Conservation (phyloP, 768 basidiomycete genomes). For the Naganishia randhawae region DNA sequence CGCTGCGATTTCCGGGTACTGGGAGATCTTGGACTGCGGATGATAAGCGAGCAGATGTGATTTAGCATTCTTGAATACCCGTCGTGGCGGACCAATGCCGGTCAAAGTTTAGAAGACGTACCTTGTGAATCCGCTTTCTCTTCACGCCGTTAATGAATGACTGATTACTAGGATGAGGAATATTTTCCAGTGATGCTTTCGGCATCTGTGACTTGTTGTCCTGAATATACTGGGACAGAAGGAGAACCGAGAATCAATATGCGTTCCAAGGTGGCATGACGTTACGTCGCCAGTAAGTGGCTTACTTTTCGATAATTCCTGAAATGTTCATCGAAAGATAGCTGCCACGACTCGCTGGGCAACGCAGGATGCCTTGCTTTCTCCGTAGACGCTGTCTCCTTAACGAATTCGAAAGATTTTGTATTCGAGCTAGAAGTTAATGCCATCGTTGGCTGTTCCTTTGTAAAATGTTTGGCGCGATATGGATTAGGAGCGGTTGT, state of each 20-base stretch:
- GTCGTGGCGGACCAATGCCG: neutral
- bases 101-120: neutral
- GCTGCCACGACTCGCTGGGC: slow-evolving; percentile 42
- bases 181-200: neutral
- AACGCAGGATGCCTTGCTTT: slow-evolving; percentile 43
- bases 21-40: neutral
- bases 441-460: neutral
- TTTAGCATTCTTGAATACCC: too few relatives aligned
- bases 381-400: neutral
- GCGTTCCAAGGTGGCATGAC: neutral
- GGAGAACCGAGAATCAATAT: neutral
- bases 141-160: slow-evolving; percentile 29
- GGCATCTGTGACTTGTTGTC: neutral
- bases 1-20: neutral
- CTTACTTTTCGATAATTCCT: slow-evolving; percentile 38
- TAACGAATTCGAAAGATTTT: too few relatives aligned
- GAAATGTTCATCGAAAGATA: slow-evolving; percentile 41
- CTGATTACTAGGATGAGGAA: neutral
- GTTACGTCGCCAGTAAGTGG: neutral
- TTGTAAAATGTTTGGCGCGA: neutral
- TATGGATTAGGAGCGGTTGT: slow-evolving; percentile 15
- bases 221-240: neutral
- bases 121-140: slow-evolving; percentile 26
- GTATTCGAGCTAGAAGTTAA: neutral
- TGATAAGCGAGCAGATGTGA: neutral